phyloP scores from a whole-genome alignment of 805 yeast species.

The Clavispora vitiphila region DNA sequence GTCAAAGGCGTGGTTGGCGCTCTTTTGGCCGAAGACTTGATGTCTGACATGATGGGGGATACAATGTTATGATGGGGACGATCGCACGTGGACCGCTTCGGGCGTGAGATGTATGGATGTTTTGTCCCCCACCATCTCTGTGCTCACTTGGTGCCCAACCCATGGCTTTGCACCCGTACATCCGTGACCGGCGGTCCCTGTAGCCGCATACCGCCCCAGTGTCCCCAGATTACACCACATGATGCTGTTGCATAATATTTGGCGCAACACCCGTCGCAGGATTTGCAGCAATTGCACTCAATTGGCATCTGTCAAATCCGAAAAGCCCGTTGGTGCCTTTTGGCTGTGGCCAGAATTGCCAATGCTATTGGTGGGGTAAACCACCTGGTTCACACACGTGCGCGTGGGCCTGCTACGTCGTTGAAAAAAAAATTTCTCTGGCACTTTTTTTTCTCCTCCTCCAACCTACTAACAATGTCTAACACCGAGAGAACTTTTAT shows the following conservation, averaged over 20 bases:
- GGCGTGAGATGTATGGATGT: too few species aligned
- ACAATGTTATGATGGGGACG: too few species aligned
- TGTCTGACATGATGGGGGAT: background rate
- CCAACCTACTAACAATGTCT: slow-evolving; percentile 34
- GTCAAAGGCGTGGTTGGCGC: slow-evolving; percentile 35
- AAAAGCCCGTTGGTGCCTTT: too few species aligned
- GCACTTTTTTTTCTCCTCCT: background rate
- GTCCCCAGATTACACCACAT: background rate
- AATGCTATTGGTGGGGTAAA: too few species aligned
- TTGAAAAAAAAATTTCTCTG: slow-evolving; percentile 2
- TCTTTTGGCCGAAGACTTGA: slow-evolving; percentile 16
- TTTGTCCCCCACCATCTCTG: too few species aligned
- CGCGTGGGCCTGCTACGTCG: background rate
- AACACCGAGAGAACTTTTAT: slow-evolving; percentile 80
- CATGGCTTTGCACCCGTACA: too few species aligned
- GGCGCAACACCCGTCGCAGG: too few species aligned
- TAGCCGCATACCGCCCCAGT: background rate
- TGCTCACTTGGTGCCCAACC: too few species aligned
- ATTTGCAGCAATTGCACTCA: too few species aligned
- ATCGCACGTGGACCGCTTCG: background rate
- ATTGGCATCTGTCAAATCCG: too few species aligned
- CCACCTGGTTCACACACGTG: background rate
- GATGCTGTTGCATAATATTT: background rate
- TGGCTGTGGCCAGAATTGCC: too few species aligned
- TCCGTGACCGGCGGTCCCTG: too few species aligned